Conservation (phyloP, 192 early-diverging fungal genomes). For the Coemansia sp. region DNA sequence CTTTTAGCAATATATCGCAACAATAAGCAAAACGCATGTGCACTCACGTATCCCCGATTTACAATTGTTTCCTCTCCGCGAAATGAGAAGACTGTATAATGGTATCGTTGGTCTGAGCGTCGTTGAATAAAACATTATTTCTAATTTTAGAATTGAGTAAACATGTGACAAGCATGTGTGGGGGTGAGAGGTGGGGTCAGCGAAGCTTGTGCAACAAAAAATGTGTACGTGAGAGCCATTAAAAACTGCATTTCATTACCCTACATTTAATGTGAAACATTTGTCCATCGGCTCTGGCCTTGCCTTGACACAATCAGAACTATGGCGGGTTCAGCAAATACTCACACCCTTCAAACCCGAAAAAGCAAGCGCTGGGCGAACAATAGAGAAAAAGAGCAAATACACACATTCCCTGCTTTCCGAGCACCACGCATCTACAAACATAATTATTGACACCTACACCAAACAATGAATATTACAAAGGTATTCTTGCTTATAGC, state of each 20-base stretch:
- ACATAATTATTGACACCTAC: neutral
- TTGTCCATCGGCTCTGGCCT: neutral
- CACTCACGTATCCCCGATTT: neutral
- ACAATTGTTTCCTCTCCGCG: neutral
- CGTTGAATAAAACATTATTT: neutral
- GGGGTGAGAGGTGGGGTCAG: neutral
- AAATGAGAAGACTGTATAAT: neutral
- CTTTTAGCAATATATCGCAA: neutral
- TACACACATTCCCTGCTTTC: neutral
- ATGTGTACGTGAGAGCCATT: slow-evolving; percentile 4
- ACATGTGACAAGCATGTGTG: neutral
- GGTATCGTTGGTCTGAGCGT: neutral
- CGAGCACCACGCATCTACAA: neutral
- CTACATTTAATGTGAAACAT: slow-evolving; percentile 1
- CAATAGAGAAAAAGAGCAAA: neutral
- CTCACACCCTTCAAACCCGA: slow-evolving; percentile 1
- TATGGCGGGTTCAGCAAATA: slow-evolving; percentile 9
- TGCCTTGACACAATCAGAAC: neutral
- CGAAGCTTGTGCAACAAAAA: neutral
- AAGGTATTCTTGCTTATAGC: slow-evolving; percentile 13
- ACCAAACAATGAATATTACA: slow-evolving; percentile 20
- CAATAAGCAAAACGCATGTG: neutral
- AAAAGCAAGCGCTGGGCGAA: neutral
- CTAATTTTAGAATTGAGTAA: neutral
- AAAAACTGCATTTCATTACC: neutral